Evolutionary conservation across 305 asterid genomes (phyloP), one percentile per base, ranked within the genome.

Genomic region (Fraxinus angustifolia): DNA sequence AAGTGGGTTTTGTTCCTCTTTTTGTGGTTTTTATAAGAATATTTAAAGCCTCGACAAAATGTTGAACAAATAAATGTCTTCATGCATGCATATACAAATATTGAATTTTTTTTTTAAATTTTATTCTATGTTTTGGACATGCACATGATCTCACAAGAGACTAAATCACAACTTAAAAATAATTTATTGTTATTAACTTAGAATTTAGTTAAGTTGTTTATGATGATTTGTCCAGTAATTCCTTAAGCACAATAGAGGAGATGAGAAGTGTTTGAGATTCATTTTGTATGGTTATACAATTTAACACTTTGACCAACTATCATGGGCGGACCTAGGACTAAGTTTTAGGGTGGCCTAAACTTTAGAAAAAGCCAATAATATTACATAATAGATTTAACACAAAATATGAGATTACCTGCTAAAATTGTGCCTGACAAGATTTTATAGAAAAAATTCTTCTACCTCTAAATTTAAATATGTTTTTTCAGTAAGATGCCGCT

Each of bases 1-100:
- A 96, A 96, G 99, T 96, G 88, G 86, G 98, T 90, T 82, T 34
- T 84, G 19, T 56, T 31, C 79, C 62, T 82, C 40, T 80, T 40
- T 42, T 26, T 31, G 21, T 62, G 78, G 75, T 71, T 71, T 70
- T 71, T 33, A 16, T 31, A 33, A 0, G 31, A 16, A 40, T 68
- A 30, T 68, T 26, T 68, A 33, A 14, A 71, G 75, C 74, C 38
- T 68, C 2, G n/a, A 71, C 19, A n/a, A 70, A 70, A 68, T 70
- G 75, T 70, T 31, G 75, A 16, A 70, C 38, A 31, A 16, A 31
- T 33, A 14, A 71, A 31, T 19, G 45, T 33, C 45, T 71, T 33
- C 45, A 33, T 31, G 75, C 5, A 5, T 33, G 45, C 75, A 33
- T 71, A 28, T 7, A 16, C 11, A 6, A 71, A 33, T 16, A 33